Percentiles rank a stretch among this genome's conserved stretches.
Evolutionary conservation across 345 rosid genomes (phyloP).

Genomic region (Lenwebbia sp.): DNA sequence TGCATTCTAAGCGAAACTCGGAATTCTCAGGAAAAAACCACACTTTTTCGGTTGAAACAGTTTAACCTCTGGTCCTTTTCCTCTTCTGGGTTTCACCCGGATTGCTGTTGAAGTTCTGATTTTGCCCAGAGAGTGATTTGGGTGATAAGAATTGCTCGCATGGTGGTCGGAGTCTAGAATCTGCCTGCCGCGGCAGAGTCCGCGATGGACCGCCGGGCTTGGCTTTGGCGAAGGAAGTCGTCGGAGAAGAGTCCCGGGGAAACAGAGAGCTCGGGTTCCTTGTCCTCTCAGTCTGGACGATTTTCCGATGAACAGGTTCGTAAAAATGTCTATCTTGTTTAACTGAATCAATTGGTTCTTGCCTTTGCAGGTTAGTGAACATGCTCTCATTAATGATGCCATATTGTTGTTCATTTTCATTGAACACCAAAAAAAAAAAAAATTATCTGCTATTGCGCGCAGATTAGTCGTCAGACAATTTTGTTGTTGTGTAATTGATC

Average conservation of each 20-base stretch:
- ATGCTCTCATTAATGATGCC: background rate
- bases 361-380: background rate
- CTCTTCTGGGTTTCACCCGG: slow-evolving; percentile 3
- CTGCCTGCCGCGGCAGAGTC: slow-evolving; percentile 5
- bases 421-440: background rate
- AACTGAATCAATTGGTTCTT: background rate
- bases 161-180: background rate
- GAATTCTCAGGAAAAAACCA: background rate
- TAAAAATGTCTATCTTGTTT: background rate
- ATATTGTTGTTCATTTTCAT: background rate
- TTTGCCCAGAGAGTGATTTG: background rate
- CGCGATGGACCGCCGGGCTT: slow-evolving; percentile 61
- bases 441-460: background rate
- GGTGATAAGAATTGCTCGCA: background rate
- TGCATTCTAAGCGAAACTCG: slow-evolving; percentile 46
- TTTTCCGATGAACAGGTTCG: slow-evolving; percentile 69
- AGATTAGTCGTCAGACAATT: background rate
- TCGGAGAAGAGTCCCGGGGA: slow-evolving; percentile 60
- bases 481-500: background rate
- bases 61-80: background rate
- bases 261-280: slow-evolving; percentile 56
- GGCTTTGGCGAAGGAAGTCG: slow-evolving; percentile 73
- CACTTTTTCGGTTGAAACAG: slow-evolving; percentile 1
- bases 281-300: slow-evolving; percentile 57
- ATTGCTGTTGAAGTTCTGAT: background rate